Conservation (phyloP, 2,329 filamentous ascomycete species). For the Cytospora leucostoma region DNA sequence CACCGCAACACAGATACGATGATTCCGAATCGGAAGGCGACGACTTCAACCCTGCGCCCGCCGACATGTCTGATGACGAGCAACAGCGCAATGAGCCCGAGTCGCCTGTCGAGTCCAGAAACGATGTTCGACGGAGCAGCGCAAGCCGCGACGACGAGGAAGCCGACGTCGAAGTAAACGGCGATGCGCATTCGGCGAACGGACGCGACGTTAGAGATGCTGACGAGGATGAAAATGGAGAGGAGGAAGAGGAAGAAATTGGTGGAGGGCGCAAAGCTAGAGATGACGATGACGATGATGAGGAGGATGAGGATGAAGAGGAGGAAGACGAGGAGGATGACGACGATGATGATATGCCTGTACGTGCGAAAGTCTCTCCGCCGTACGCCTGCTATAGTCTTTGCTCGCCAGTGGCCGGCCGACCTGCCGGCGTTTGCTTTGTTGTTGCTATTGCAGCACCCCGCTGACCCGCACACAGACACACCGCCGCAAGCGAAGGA, state of each 20-base stretch:
- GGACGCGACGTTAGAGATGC: conserved; percentile 33
- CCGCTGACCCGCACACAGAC: conserved; percentile 41
- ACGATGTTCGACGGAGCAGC: conserved; percentile 31
- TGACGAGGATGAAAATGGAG: conserved; percentile 49
- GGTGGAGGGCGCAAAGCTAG: conserved; percentile 32
- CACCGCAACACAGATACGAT: conserved; percentile 45
- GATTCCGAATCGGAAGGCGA: conserved; percentile 78
- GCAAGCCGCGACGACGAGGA: conserved; percentile 34
- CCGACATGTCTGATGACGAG: conserved; percentile 73
- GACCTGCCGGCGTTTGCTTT: too few species aligned
- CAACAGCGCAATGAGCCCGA: conserved; percentile 32
- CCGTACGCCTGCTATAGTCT: not conserved
- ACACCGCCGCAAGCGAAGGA: conserved; percentile 79
- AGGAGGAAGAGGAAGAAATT: conserved; percentile 50
- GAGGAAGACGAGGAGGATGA: conserved; percentile 34
- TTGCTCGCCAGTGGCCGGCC: not conserved
- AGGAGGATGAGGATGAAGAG: conserved; percentile 40
- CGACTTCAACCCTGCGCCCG: conserved; percentile 84
- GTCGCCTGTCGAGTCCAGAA: conserved; percentile 28
- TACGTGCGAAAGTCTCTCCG: conserved; percentile 8
- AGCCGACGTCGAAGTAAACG: conserved; percentile 29
- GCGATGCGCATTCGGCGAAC: conserved; percentile 26
- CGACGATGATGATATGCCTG: conserved; percentile 28
- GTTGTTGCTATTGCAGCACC: not conserved
- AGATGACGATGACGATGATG: conserved; percentile 37